Percentiles rank a stretch among this genome's conserved stretches.
Evolutionary conservation across 495 filamentous ascomycete species (phyloP).

Genomic region (Aspergillus taichungensis): DNA sequence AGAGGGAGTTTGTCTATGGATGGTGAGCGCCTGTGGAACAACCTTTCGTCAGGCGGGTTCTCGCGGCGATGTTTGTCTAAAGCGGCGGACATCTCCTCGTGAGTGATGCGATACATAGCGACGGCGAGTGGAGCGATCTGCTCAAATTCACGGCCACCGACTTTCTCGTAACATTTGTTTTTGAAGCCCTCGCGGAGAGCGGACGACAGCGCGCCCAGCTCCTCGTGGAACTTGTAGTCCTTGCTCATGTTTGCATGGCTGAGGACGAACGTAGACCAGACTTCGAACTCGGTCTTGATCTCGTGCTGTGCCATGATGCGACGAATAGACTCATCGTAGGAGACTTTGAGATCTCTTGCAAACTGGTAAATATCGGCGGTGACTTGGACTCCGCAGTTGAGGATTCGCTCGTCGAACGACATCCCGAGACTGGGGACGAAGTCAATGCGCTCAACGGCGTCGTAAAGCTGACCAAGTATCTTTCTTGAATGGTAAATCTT

Average conservation of each 20-base stretch:
- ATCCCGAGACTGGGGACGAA: slow-evolving; percentile 61
- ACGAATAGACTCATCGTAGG: slow-evolving; percentile 70
- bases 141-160: slow-evolving; percentile 50
- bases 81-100: slow-evolving; percentile 53
- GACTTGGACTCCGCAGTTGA: slow-evolving; percentile 49
- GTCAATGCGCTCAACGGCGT: slow-evolving; percentile 55
- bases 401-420: slow-evolving; percentile 70
- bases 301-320: slow-evolving; percentile 81
- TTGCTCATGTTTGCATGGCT: slow-evolving; percentile 52
- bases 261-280: slow-evolving; percentile 78
- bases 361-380: slow-evolving; percentile 43
- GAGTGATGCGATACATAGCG: slow-evolving; percentile 81
- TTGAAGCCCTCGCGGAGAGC: slow-evolving; percentile 59
- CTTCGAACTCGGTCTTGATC: slow-evolving; percentile 83
- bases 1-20: slow-evolving; percentile 53
- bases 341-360: slow-evolving; percentile 57
- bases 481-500: slow-evolving; percentile 57
- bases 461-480: slow-evolving; percentile 78
- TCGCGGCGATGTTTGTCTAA: slow-evolving; percentile 23
- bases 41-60: slow-evolving; percentile 20
- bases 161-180: slow-evolving; percentile 51
- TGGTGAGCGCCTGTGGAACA: slow-evolving; percentile 20
- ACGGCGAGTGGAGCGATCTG: slow-evolving; percentile 62
- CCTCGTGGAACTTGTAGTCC: slow-evolving; percentile 83
- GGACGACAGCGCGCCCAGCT: slow-evolving; percentile 56